These are phyloP conservation scores for Phoma sp. DNA, from an alignment of 2,329 filamentous ascomycete genomes.

Conservation along the genomic window DNA sequence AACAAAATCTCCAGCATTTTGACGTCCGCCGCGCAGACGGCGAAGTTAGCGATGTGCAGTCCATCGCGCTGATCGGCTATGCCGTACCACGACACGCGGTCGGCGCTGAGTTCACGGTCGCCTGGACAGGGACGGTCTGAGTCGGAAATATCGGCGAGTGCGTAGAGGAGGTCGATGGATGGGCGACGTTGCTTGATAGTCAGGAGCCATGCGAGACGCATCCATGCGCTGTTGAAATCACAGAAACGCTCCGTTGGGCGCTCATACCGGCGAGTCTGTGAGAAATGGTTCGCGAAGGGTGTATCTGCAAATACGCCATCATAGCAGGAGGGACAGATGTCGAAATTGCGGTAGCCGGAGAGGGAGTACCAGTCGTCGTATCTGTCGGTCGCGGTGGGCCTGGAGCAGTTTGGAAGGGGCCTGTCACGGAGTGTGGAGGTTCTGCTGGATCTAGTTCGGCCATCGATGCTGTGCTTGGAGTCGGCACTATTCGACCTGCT, in stretches of 20 bases:
- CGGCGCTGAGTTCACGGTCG: constrained; percentile 57
- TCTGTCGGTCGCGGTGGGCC: constrained; percentile 64
- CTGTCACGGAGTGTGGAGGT: constrained; percentile 24
- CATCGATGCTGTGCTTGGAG: constrained; percentile 35
- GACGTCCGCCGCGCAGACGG: constrained; percentile 77
- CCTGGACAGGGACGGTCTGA: constrained; percentile 66
- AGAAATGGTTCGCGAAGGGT: constrained; percentile 72
- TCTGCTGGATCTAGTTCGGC: constrained; percentile 27
- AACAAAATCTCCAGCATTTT: constrained; percentile 76
- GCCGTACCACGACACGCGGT: constrained; percentile 73
- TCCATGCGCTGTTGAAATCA: constrained; percentile 83
- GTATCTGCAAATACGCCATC: constrained; percentile 72
- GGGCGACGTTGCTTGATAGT: constrained; percentile 73
- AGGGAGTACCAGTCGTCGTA: constrained; percentile 84
- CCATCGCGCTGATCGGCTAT: constrained; percentile 72
- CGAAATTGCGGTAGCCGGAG: constrained; percentile 72
- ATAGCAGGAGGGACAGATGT: constrained; percentile 85
- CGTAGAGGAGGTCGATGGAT: constrained; percentile 73
- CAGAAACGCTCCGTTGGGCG: constrained; percentile 70
- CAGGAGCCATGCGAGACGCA: constrained; percentile 82
- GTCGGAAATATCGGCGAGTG: constrained; percentile 69
- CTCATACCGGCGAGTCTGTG: constrained; percentile 65
- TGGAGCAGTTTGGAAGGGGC: constrained; percentile 68
- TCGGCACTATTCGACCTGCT: constrained; percentile 37
- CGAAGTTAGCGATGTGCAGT: constrained; percentile 73